Conservation (phyloP, 1,284 basidiomycete species). For the Rhodotorula sp. region DNA sequence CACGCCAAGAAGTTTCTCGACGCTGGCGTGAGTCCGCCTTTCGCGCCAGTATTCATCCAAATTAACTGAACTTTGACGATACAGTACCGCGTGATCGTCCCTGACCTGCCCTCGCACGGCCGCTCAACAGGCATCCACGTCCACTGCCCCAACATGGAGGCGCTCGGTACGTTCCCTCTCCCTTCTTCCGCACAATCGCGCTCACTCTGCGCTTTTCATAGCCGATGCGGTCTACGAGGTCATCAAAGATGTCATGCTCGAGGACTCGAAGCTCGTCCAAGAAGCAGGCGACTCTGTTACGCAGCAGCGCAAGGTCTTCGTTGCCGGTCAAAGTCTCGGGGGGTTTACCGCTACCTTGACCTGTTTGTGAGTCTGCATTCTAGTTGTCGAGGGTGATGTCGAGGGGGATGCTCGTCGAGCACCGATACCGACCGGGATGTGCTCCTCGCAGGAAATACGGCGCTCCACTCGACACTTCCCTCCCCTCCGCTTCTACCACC, state of each 20-base stretch:
- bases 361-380: conserved; percentile 23
- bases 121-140: conserved; percentile 42
- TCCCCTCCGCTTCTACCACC: background rate
- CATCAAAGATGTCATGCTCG: conserved; percentile 31
- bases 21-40: conserved; percentile 28
- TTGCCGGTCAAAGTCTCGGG: conserved; percentile 36
- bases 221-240: conserved; percentile 40
- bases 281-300: background rate
- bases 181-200: background rate
- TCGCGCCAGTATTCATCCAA: background rate
- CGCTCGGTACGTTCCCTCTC: background rate
- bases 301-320: conserved; percentile 35
- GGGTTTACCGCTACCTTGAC: conserved; percentile 33
- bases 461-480: conserved; percentile 18
- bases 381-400: background rate
- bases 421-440: background rate
- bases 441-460: conserved; percentile 23
- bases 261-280: conserved; percentile 16
- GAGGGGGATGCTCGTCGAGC: background rate
- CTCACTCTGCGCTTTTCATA: background rate
- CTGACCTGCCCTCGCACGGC: conserved; percentile 42
- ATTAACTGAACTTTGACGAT: background rate
- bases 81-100: conserved; percentile 38
- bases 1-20: conserved; percentile 41
- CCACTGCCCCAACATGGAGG: conserved; percentile 28